Evolutionary conservation across 176 grass and related monocot genomes (phyloP), one percentile per base, ranked within the genome.

Genomic region (Eremochloa ophiuroides): DNA sequence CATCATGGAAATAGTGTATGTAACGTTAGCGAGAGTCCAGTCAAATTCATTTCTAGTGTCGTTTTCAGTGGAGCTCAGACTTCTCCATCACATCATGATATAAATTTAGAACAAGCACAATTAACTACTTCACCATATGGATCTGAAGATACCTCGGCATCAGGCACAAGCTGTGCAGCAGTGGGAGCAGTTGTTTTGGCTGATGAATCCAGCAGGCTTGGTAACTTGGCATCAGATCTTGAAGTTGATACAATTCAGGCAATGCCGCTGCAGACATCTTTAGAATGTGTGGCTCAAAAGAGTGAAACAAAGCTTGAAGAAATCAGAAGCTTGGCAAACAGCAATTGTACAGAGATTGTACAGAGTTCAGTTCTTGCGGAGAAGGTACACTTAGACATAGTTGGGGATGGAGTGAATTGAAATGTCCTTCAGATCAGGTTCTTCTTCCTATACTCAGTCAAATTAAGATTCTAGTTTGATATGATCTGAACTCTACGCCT

Each of bases 361-460:
- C 83, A 94, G 31, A 75, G 66, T 29, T 33, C 60, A 73, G 20
- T 83, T 30, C 76, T 82, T 80, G 1, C 69, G 13, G 80, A 87
- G 10, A 81, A 58, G 22, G 33, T 65, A 62, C 59, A n/a, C 37
- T 35, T 72, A 8, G 73, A 16, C 43, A 1, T 48, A 58, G 55
- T 41, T 58, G 69, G 47, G 28, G 43, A 85, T 89, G 86, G 67
- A 75, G 60, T 65, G 39, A 59, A 73, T n/a, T 80, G 75, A 81
- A 79, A 46, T 40, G 73, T 63, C 23, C 3, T 78, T 73, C 80
- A 70, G 74, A 89, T 39, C 68, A 91, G 88, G 92, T 94, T 69
- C 90, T 83, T 20, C 71, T 90, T 90, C 58, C 76, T 77, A 66
- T 88, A 59, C 85, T 76, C 12, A 48, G 27, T 81, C 51, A 18